Evolutionary conservation across 805 yeast genomes (phyloP).

Genomic region (Yarrowia sp.): DNA sequence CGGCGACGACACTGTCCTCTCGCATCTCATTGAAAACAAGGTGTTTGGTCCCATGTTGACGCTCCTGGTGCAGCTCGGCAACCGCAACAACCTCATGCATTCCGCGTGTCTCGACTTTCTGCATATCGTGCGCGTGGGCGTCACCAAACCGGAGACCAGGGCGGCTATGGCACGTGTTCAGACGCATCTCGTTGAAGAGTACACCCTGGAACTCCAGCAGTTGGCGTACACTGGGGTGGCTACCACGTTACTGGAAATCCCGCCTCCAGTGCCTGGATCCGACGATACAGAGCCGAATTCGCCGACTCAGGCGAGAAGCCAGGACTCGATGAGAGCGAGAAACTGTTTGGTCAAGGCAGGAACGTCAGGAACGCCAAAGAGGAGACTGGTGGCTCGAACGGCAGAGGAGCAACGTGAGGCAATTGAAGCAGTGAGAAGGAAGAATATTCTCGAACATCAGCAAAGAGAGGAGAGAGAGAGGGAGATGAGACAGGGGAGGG

Average conservation of each 20-base stretch:
- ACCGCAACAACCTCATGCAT: conserved; percentile 67
- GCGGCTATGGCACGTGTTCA: conserved; percentile 14
- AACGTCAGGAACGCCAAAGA: background rate
- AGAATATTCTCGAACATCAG: conserved; percentile 27
- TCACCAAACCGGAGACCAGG: conserved; percentile 38
- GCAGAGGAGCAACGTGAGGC: conserved; percentile 11
- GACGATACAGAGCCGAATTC: conserved; percentile 27
- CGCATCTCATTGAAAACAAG: conserved; percentile 63
- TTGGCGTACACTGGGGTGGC: conserved; percentile 26
- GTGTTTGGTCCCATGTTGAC: conserved; percentile 59
- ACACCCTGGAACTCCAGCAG: conserved; percentile 14
- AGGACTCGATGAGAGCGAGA: conserved; percentile 9
- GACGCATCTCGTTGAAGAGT: conserved; percentile 18
- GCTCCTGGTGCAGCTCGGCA: conserved; percentile 57
- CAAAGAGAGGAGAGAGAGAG: conserved; percentile 4
- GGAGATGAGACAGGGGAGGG: background rate
- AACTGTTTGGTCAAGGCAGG: conserved; percentile 9
- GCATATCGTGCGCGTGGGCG: conserved; percentile 34
- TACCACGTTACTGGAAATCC: conserved; percentile 5
- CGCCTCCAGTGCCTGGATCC: conserved; percentile 14
- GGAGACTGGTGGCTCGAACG: conserved; percentile 14
- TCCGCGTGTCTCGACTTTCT: conserved; percentile 76
- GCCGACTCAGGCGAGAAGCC: conserved; percentile 9
- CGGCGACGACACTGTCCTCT: conserved; percentile 67
- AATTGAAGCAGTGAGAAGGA: conserved; percentile 17